Evolutionary conservation across 306 rosid species (phyloP), one percentile per base, ranked within the genome.

Genomic region (Prosopis cineraria): DNA sequence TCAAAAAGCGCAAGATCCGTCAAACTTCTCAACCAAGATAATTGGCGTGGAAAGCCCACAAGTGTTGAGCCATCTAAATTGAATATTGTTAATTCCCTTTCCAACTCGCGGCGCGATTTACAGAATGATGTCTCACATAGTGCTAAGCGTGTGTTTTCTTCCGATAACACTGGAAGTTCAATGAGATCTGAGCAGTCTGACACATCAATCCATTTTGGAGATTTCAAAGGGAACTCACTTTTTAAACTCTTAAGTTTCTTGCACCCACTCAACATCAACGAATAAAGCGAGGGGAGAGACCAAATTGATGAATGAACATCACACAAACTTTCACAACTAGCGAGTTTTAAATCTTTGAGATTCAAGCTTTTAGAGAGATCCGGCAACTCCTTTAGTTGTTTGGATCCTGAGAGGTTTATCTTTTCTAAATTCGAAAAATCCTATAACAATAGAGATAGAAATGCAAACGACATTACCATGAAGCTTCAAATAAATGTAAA

Each of bases 331-430:
- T 7, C 1, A 19, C 58, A 69, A 0, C 0, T 0, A 1, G 0
- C 0, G 9, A 69, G 58, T 3, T 0, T 0, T 16, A 69, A 27
- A 0, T 3, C 4, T 43, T 77, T 65, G 30, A 82, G 62, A 7
- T 22, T 30, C 11, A 24, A 48, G 50, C 72, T 39, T n/a, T 47
- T 36, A 2, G 82, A 72, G 41, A 82, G 78, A 72, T 82, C 25
- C 6, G 85, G 85, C 5, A 82, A 20, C 70, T 78, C 71, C 10
- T 8, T 67, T 48, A 82, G 39, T 10, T 39, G 14, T 29, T 0
- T 29, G 20, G 70, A 66, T 10, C 19, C 10, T 1, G 0, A 4
- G 11, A 39, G 31, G 4, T 66, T 5, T 22, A 66, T 66, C 48
- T 20, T 10, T 10, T 66, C 6, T 22, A 66, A 39, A 6, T 7